Conservation (phyloP, 202 grass and related monocot species). For the Brachypodium distachyon region DNA sequence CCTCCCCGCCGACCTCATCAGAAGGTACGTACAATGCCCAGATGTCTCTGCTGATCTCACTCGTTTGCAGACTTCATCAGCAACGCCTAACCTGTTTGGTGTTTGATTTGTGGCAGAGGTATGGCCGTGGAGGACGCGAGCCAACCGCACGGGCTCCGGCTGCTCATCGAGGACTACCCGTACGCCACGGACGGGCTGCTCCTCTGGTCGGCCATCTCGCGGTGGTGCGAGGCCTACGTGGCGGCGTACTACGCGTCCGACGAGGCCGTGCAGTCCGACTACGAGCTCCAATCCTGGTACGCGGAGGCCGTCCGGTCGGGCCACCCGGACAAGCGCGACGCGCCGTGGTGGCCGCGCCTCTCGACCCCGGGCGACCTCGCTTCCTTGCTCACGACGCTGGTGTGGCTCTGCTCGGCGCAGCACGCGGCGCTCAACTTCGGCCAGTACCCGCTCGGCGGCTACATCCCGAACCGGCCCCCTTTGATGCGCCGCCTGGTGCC, state of each 20-base stretch:
- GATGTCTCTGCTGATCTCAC: not conserved
- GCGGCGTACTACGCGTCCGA: conserved; percentile 48
- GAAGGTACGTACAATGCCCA: conserved; percentile 32
- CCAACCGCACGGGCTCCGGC: conserved; percentile 57
- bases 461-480: conserved; percentile 85
- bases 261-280: conserved; percentile 42
- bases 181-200: conserved; percentile 85
- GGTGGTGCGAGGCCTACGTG: conserved; percentile 61
- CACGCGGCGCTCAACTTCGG: conserved; percentile 95
- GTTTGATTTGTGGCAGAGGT: conserved; percentile 37
- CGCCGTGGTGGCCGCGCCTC: conserved; percentile 82
- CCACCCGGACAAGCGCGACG: conserved; percentile 63
- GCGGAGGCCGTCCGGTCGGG: conserved; percentile 56
- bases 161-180: conserved; percentile 92
- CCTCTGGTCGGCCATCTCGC: conserved; percentile 67
- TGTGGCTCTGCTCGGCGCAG: conserved; percentile 87
- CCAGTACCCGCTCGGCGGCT: conserved; percentile 89
- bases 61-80: not conserved
- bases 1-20: conserved; percentile 83
- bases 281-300: conserved; percentile 93
- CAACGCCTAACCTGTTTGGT: not conserved
- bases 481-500: conserved; percentile 86
- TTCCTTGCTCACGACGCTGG: conserved; percentile 62
- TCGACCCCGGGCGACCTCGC: conserved; percentile 38
- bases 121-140: conserved; percentile 81